Evolutionary conservation across 345 rosid genomes (phyloP).

Genomic region (Linum trigynum): DNA sequence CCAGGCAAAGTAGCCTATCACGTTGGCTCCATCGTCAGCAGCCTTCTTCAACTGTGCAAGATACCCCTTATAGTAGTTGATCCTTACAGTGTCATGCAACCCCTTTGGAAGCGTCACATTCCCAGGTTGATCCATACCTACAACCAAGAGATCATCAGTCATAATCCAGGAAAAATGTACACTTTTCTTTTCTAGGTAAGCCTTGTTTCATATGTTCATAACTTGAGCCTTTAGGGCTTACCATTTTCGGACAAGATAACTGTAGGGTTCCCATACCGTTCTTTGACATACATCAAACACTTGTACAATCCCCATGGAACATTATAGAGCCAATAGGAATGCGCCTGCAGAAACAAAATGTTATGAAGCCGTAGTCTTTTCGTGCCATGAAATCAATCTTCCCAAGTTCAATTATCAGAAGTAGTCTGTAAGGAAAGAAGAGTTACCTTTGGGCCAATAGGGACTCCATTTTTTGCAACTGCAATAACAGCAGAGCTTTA

Average conservation of each 20-base stretch:
- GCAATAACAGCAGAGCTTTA: conserved; percentile 12
- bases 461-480: conserved; percentile 58
- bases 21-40: conserved; percentile 69
- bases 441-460: conserved; percentile 70
- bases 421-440: not conserved
- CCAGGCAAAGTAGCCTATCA: conserved; percentile 87
- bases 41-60: conserved; percentile 80
- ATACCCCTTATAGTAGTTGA: conserved; percentile 62
- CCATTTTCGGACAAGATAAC: conserved; percentile 85
- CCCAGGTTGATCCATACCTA: conserved; percentile 93
- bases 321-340: conserved; percentile 79
- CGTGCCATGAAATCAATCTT: not conserved
- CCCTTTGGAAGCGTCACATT: conserved; percentile 60
- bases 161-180: not conserved
- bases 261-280: conserved; percentile 76
- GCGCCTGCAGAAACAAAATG: conserved; percentile 36
- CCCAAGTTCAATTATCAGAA: not conserved
- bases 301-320: conserved; percentile 99
- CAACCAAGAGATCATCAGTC: not conserved
- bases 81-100: conserved; percentile 69
- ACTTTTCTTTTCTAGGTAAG: not conserved
- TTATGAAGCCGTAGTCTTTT: too few relatives aligned
- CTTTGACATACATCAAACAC: conserved; percentile 76
- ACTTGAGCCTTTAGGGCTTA: conserved; percentile 11
- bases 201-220: not conserved